These are phyloP conservation scores for Arthroderma sp. DNA, from an alignment of 2,329 filamentous ascomycete genomes.

Conservation along the genomic window DNA sequence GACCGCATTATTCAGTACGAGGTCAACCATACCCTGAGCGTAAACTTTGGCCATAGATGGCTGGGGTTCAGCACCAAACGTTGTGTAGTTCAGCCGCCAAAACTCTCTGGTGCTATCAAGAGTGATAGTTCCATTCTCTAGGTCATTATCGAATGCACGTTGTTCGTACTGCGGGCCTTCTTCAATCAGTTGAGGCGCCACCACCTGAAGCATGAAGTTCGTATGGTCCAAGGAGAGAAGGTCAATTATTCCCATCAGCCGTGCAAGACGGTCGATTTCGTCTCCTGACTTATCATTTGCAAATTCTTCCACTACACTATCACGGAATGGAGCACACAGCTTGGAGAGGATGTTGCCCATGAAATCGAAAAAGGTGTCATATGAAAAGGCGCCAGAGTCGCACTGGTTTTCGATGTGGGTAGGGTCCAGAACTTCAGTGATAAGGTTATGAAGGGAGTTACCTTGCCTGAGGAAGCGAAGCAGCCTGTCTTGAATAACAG, in stretches of 20 bases:
- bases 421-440: conserved; percentile 50
- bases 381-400: conserved; percentile 49
- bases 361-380: conserved; percentile 51
- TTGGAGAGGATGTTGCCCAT: conserved; percentile 52
- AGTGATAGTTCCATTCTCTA: conserved; percentile 40
- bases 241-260: conserved; percentile 52
- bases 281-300: conserved; percentile 41
- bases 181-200: conserved; percentile 48
- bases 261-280: conserved; percentile 52
- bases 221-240: conserved; percentile 52
- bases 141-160: conserved; percentile 44
- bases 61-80: conserved; percentile 36
- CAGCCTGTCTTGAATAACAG: conserved; percentile 50
- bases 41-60: conserved; percentile 39
- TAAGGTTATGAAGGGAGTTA: conserved; percentile 49
- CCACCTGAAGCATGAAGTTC: conserved; percentile 52
- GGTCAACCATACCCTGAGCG: conserved; percentile 47
- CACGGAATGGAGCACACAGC: conserved; percentile 53
- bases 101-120: conserved; percentile 44
- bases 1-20: conserved; percentile 43
- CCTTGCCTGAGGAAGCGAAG: conserved; percentile 47
- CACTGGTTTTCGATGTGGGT: conserved; percentile 47
- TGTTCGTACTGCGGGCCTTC: conserved; percentile 52
- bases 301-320: conserved; percentile 46
- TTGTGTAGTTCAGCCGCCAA: conserved; percentile 36